Evolutionary conservation across 23 red algal species (phyloP).

Genomic region (Gracilaria vermiculophylla): DNA sequence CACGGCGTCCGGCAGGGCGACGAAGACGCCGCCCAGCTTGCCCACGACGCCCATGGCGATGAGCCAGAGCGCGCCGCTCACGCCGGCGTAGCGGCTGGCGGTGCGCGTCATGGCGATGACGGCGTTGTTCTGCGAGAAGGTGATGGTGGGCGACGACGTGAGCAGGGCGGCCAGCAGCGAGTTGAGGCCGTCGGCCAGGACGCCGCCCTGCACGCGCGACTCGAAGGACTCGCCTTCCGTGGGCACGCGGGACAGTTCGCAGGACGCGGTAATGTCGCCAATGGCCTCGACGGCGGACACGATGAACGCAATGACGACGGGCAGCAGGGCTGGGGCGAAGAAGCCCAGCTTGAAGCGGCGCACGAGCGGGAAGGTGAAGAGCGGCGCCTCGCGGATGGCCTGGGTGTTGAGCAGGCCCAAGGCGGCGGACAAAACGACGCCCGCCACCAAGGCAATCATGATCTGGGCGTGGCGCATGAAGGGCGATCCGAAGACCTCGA

Average conservation of each 20-base stretch:
- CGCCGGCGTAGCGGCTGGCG: conserved; percentile 55
- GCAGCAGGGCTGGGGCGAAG: conserved; percentile 69
- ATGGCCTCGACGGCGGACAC: conserved; percentile 68
- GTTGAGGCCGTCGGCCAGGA: conserved; percentile 74
- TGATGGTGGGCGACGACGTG: conserved; percentile 61
- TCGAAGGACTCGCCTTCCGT: conserved; percentile 47
- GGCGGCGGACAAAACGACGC: conserved; percentile 49
- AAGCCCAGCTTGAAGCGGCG: conserved; percentile 70
- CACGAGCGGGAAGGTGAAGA: conserved; percentile 62
- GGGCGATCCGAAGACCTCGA: conserved; percentile 83
- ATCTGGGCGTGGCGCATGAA: conserved; percentile 71
- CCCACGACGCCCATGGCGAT: conserved; percentile 66
- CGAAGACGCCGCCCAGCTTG: conserved; percentile 78
- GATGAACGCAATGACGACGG: conserved; percentile 59
- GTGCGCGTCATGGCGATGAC: conserved; percentile 74
- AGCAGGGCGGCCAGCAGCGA: conserved; percentile 70
- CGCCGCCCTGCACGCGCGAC: conserved; percentile 62
- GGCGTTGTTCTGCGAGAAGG: conserved; percentile 89
- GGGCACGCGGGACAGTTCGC: conserved; percentile 68
- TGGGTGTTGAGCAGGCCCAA: conserved; percentile 32
- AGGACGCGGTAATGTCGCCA: conserved; percentile 70
- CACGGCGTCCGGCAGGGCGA: conserved; percentile 72
- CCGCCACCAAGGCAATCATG: conserved; percentile 46
- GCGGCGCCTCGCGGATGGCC: conserved; percentile 23
- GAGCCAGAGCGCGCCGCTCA: conserved; percentile 54